Evolutionary conservation across 495 filamentous ascomycete species (phyloP), one percentile per base, ranked within the genome.

Genomic region (Penicillium egyptiacum): DNA sequence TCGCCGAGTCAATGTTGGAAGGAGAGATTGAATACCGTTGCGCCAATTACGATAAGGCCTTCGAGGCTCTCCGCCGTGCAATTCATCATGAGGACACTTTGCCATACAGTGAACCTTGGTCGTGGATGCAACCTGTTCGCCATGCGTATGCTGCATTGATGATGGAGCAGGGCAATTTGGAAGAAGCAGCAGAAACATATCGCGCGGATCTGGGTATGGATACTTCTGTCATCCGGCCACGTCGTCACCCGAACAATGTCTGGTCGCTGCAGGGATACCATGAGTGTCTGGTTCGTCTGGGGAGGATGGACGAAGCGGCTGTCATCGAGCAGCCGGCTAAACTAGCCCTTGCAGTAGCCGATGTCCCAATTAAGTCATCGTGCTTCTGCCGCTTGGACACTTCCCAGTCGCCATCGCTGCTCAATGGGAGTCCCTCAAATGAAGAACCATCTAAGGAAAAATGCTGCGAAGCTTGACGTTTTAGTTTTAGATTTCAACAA

Each of bases 31-130:
- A 82, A 50, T 88, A 87, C 60, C 81, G 84, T 6, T 70, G 71
- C 5, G 78, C 70, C 0, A 79, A 83, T 33, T 73, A 75, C 45
- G 75, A 81, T 0, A 12, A 56, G 4, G 83, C 82, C 0, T 86
- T 86, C 58, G 55, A 58, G 2, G 65, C 77, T 37, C 72, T 88
- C 16, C 70, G 73, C 0, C 47, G 63, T 17, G 75, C 85, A 0
- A 81, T 85, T 22, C 56, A 64, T 10, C 70, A 77, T 6, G 61
- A 85, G 53, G 80, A 84, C 47, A 55, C 56, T 0, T 70, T 88
- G 10, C 78, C 77, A 0, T 88, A 83, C 52, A 79, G 82, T 47
- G 86, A 88, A 67, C 86, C 86, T 2, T 87, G 84, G 86, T 80
- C 81, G 0, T 86, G 82, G 83, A 86, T 86, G 83, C 81, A 84